phyloP scores from a whole-genome alignment of 331 rosid genomes.

The Phaseolus coccineus region DNA sequence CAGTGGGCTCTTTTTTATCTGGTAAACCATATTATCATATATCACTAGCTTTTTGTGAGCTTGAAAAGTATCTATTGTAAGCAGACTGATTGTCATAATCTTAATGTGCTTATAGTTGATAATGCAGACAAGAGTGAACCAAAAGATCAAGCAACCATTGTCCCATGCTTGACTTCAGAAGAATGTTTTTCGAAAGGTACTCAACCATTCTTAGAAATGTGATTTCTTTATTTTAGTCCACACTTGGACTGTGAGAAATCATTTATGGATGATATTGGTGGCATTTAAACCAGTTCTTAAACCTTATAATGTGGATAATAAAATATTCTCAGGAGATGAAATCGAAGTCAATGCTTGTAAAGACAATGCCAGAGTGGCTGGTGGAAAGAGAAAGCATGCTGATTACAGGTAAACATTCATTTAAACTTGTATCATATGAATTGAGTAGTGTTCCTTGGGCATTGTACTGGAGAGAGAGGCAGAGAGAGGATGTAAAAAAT shows the following conservation, averaged over 20 bases:
- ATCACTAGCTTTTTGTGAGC: background rate
- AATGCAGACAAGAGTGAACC: conserved; percentile 47
- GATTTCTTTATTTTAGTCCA: conserved; percentile 21
- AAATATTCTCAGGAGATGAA: conserved; percentile 67
- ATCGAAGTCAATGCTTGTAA: conserved; percentile 49
- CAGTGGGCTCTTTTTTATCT: conserved; percentile 66
- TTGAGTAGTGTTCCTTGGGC: conserved; percentile 10
- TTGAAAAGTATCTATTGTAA: conserved; percentile 37
- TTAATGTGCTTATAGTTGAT: conserved; percentile 60
- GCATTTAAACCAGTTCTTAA: conserved; percentile 34
- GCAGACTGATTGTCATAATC: conserved; percentile 45
- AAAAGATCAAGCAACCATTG: conserved; percentile 54
- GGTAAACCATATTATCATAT: conserved; percentile 54
- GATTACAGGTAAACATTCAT: conserved; percentile 66
- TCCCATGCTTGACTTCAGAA: conserved; percentile 49
- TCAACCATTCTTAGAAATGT: conserved; percentile 39
- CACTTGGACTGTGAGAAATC: conserved; percentile 30
- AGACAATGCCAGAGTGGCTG: conserved; percentile 53
- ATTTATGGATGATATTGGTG: conserved; percentile 22
- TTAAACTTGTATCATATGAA: conserved; percentile 33
- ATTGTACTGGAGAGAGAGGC: background rate
- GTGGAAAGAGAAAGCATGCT: conserved; percentile 72
- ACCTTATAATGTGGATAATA: conserved; percentile 39
- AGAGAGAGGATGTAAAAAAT: conserved; percentile 16
- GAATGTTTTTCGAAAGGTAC: conserved; percentile 56